These are phyloP conservation scores for Trichoderma gracile DNA, from an alignment of 2,329 filamentous ascomycete genomes.

Conservation along the genomic window DNA sequence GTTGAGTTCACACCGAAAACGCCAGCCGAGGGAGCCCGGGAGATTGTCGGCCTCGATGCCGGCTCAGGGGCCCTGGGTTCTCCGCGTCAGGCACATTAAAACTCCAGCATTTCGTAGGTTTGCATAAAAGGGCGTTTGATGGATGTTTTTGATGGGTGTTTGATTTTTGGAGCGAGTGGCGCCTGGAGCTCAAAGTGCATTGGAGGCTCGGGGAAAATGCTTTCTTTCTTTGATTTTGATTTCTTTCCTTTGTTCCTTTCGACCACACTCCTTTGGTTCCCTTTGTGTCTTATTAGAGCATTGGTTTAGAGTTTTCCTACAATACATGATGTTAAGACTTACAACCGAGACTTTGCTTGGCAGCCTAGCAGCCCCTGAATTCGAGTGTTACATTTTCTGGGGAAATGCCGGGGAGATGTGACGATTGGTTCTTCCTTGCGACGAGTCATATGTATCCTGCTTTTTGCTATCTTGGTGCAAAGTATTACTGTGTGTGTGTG, in stretches of 20 bases:
- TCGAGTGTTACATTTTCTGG: no score
- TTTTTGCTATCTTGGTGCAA: no score
- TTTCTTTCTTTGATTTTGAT: not conserved
- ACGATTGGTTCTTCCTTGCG: no score
- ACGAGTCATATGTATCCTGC: no score
- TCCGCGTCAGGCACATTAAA: not conserved
- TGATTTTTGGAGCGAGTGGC: not conserved
- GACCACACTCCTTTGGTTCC: no score
- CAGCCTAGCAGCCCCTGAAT: no score
- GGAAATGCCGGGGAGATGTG: no score
- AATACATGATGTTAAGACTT: no score
- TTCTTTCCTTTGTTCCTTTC: not conserved
- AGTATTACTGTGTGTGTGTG: no score
- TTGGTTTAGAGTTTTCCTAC: no score
- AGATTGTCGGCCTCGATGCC: not conserved
- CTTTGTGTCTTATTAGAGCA: no score
- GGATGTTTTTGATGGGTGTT: not conserved
- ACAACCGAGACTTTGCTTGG: no score
- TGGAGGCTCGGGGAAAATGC: not conserved
- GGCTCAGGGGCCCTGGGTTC: not conserved
- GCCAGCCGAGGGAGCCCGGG: not conserved
- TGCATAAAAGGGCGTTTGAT: not conserved
- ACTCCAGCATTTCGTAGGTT: not conserved
- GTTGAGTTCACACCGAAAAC: slow-evolving; percentile 32
- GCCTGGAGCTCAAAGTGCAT: not conserved